Percentiles rank a stretch among this genome's conserved stretches.
phyloP scores from a whole-genome alignment of 2,329 filamentous ascomycete genomes.

The Stemphylium vesicarium region DNA sequence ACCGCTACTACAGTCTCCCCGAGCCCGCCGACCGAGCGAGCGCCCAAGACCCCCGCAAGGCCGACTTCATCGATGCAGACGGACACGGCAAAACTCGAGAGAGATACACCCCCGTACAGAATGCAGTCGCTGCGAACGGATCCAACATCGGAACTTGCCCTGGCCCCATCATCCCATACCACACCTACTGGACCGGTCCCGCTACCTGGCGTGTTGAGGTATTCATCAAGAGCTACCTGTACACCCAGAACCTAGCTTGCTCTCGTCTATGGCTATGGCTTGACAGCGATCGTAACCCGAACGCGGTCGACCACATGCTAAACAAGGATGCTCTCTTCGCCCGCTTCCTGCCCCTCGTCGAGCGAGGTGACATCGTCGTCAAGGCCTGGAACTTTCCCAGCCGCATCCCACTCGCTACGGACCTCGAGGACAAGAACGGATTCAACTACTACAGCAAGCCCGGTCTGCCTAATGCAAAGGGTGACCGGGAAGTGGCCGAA shows the following conservation, averaged over 20 bases:
- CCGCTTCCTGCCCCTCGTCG: slow-evolving; percentile 61
- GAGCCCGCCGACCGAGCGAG: slow-evolving; percentile 49
- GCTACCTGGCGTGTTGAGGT: slow-evolving; percentile 64
- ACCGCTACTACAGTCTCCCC: slow-evolving; percentile 60
- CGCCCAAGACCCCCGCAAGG: slow-evolving; percentile 50
- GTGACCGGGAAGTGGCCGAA: slow-evolving; percentile 56
- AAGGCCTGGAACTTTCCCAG: slow-evolving; percentile 62
- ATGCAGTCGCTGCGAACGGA: slow-evolving; percentile 48
- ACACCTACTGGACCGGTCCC: slow-evolving; percentile 64
- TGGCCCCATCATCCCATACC: slow-evolving; percentile 63
- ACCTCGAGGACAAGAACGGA: slow-evolving; percentile 56
- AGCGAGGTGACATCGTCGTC: slow-evolving; percentile 60
- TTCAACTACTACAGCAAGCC: slow-evolving; percentile 58
- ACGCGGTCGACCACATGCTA: slow-evolving; percentile 60
- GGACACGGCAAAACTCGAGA: slow-evolving; percentile 49
- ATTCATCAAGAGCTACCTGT: slow-evolving; percentile 63
- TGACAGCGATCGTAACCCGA: slow-evolving; percentile 59
- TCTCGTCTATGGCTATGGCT: slow-evolving; percentile 62
- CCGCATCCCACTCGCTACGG: slow-evolving; percentile 59
- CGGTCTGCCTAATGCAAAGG: slow-evolving; percentile 52
- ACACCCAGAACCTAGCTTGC: slow-evolving; percentile 64
- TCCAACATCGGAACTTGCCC: slow-evolving; percentile 57
- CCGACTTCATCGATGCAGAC: slow-evolving; percentile 53
- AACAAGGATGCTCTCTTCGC: slow-evolving; percentile 59
- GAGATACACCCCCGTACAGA: slow-evolving; percentile 47